Conservation (phyloP, 257 asterid genomes). For the Nicotiana sylvestris region DNA sequence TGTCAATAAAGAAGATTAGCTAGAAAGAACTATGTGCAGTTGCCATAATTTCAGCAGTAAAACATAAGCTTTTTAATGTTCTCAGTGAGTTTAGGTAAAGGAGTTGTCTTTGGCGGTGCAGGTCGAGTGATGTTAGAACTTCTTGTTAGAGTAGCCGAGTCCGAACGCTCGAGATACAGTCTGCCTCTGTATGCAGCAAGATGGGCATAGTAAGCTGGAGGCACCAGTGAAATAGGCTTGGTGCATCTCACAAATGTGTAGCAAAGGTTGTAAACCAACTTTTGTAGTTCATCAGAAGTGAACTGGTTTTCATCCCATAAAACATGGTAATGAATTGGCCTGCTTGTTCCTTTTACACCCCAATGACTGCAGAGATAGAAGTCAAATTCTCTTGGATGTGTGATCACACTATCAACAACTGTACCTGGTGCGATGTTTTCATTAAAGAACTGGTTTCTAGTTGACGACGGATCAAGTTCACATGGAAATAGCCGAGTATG, state of each 20-base stretch:
- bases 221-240: slow-evolving; percentile 89
- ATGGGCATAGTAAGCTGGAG: slow-evolving; percentile 92
- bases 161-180: slow-evolving; percentile 66
- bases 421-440: slow-evolving; percentile 89
- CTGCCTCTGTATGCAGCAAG: slow-evolving; percentile 95
- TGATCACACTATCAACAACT: slow-evolving; percentile 79
- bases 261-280: slow-evolving; percentile 83
- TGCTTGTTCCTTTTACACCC: slow-evolving; percentile 92
- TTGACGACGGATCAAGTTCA: slow-evolving; percentile 30
- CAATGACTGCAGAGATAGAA: slow-evolving; percentile 94
- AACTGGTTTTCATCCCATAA: slow-evolving; percentile 81
- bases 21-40: slow-evolving; percentile 6
- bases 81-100: slow-evolving; percentile 80
- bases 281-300: slow-evolving; percentile 88
- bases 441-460: slow-evolving; percentile 24
- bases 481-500: slow-evolving; percentile 74
- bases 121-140: slow-evolving; percentile 44
- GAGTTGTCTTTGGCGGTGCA: slow-evolving; percentile 52
- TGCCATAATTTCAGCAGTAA: slow-evolving; percentile 50
- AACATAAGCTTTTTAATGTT: slow-evolving; percentile 84
- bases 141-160: slow-evolving; percentile 17
- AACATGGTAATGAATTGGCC: slow-evolving; percentile 87
- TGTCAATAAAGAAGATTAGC: background rate
- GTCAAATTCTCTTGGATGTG: slow-evolving; percentile 81
- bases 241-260: slow-evolving; percentile 95